These are phyloP conservation scores for Oryza meyeriana DNA, from an alignment of 176 grass and related monocot genomes.

Conservation along the genomic window DNA sequence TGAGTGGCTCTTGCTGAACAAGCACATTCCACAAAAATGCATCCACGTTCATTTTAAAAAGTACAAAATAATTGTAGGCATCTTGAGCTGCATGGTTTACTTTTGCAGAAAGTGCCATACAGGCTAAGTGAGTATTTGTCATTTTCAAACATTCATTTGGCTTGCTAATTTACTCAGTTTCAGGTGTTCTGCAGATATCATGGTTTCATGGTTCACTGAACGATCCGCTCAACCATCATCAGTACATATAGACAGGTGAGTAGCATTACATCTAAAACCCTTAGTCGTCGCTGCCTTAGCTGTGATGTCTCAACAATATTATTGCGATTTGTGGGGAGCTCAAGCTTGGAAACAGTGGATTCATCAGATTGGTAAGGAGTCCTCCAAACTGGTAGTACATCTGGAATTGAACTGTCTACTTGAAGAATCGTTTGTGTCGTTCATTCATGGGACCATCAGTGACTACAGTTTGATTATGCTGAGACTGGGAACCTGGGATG, in stretches of 20 bases:
- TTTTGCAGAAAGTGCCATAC: background rate
- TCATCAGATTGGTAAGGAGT: slow-evolving; percentile 8
- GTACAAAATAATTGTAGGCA: background rate
- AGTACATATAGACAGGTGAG: slow-evolving; percentile 7
- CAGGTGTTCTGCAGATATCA: slow-evolving; percentile 24
- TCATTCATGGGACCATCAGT: background rate
- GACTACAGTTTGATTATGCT: background rate
- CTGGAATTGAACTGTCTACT: background rate
- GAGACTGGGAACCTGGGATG: background rate
- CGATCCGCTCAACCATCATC: background rate
- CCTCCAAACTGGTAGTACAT: background rate
- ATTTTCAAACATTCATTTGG: background rate
- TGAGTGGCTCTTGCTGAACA: background rate
- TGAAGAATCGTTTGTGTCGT: background rate
- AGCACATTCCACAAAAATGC: background rate
- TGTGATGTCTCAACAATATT: slow-evolving; percentile 19
- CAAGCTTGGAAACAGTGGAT: background rate
- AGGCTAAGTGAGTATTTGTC: background rate
- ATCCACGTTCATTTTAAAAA: slow-evolving; percentile 10
- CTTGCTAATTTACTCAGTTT: slow-evolving; percentile 4
- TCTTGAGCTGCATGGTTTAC: background rate
- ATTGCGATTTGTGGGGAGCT: background rate
- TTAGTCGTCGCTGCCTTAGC: background rate
- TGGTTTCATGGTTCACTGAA: slow-evolving; percentile 21
- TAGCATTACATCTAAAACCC: background rate